Percentiles rank a stretch among this genome's conserved stretches.
These are phyloP conservation scores for Cyphellophora europaea DNA, from an alignment of 2,329 filamentous ascomycete genomes.

Conservation along the genomic window DNA sequence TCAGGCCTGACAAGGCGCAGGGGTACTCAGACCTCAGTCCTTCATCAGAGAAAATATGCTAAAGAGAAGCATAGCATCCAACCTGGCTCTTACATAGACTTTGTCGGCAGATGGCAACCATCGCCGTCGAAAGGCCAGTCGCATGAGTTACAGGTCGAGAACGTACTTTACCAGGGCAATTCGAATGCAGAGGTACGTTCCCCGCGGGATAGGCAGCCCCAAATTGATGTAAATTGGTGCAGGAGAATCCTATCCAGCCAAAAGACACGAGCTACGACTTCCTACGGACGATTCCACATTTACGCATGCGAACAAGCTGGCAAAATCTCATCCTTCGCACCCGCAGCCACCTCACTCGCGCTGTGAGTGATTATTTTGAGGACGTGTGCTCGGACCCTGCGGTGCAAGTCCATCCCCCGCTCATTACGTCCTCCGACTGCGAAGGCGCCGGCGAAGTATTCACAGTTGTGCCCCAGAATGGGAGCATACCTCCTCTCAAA, in stretches of 20 bases:
- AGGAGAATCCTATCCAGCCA: conserved; percentile 92
- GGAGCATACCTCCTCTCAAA: not conserved
- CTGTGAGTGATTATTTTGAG: conserved; percentile 67
- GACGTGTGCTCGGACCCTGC: conserved; percentile 47
- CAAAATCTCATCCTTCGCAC: conserved; percentile 74
- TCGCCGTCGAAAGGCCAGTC: conserved; percentile 57
- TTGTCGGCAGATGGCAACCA: conserved; percentile 67
- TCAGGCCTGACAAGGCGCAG: conserved; percentile 30
- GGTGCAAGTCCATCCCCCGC: conserved; percentile 72
- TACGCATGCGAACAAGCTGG: conserved; percentile 71
- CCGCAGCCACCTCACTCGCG: conserved; percentile 68
- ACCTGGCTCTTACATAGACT: conserved; percentile 68
- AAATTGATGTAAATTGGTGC: conserved; percentile 7
- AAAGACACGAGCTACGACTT: conserved; percentile 90
- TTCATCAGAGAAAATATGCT: conserved; percentile 79
- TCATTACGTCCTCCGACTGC: conserved; percentile 94
- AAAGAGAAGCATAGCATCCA: no score
- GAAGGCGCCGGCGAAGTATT: conserved; percentile 96
- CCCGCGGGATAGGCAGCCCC: conserved; percentile 17
- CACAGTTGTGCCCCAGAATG: conserved; percentile 44
- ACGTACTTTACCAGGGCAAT: conserved; percentile 61
- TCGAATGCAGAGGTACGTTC: conserved; percentile 60
- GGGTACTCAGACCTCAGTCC: conserved; percentile 15
- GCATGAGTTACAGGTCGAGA: conserved; percentile 69
- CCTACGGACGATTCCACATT: conserved; percentile 77